These are phyloP conservation scores for Petunia hybrid DNA, from an alignment of 305 asterid genomes.

Conservation along the genomic window DNA sequence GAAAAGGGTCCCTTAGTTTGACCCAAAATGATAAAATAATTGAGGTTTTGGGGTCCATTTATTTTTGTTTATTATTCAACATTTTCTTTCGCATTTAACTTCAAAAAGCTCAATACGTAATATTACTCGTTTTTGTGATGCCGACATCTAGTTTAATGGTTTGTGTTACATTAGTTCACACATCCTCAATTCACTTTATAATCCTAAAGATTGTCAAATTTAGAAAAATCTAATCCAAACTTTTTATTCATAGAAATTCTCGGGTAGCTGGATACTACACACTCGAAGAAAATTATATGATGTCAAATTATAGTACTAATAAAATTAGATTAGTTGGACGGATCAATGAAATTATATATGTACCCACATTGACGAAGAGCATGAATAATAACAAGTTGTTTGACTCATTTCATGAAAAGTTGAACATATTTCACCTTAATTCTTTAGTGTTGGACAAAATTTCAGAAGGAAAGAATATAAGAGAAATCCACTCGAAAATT, in stretches of 20 bases:
- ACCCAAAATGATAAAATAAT: constrained; percentile 2
- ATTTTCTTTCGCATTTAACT: background rate
- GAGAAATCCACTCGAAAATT: no score
- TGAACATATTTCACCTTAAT: no score
- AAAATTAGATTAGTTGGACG: no score
- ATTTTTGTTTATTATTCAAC: background rate
- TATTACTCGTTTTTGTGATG: background rate
- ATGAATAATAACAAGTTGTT: no score
- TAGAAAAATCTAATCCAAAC: background rate
- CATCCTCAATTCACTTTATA: no score
- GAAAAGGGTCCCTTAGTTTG: background rate
- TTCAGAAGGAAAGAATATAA: no score
- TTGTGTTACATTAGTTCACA: background rate
- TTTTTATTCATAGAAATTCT: background rate
- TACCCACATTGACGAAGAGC: no score
- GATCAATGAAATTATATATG: no score
- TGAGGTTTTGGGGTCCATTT: constrained; percentile 23
- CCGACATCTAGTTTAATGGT: background rate
- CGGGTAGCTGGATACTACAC: background rate
- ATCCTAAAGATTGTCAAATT: background rate
- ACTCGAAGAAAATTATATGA: no score
- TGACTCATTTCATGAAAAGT: no score
- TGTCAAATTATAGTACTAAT: no score
- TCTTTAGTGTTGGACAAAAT: no score
- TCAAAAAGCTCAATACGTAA: background rate